These are phyloP conservation scores for Cardamine resedifolia DNA, from an alignment of 345 rosid genomes.

Conservation along the genomic window DNA sequence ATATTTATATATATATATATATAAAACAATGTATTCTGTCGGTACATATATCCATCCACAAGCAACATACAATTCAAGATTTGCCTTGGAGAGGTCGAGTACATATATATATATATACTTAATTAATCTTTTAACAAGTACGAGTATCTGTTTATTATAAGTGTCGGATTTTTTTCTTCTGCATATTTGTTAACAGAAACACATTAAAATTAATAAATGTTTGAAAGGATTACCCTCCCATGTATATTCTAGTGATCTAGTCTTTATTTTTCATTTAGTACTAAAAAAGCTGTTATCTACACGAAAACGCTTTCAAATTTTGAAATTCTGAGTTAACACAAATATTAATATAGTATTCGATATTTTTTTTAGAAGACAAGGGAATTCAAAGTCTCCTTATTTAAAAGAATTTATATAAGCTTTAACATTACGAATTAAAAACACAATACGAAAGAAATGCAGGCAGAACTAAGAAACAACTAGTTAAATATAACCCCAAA, in stretches of 20 bases:
- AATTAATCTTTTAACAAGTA: not conserved
- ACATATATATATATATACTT: no score
- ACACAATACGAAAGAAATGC: conserved; percentile 9
- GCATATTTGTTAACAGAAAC: not conserved
- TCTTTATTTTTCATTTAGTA: conserved; percentile 14
- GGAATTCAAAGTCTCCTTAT: not conserved
- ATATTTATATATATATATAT: no score
- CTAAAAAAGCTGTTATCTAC: conserved; percentile 10
- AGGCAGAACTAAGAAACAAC: conserved; percentile 10
- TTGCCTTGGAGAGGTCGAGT: conserved; percentile 1
- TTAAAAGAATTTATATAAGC: not conserved
- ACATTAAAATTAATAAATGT: conserved; percentile 5
- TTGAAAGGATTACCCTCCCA: not conserved
- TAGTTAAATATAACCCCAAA: not conserved
- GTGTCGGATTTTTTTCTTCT: not conserved
- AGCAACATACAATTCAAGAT: not conserved
- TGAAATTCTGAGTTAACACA: not conserved
- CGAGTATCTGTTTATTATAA: not conserved
- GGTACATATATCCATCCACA: not conserved
- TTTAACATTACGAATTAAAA: conserved; percentile 7
- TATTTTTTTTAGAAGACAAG: conserved; percentile 1
- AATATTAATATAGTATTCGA: no score
- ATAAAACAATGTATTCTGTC: no score
- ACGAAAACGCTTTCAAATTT: conserved; percentile 13
- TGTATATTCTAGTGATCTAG: conserved; percentile 14